Evolutionary conservation across 345 rosid genomes (phyloP), one percentile per base, ranked within the genome.

Genomic region (Salix koriyanagi): DNA sequence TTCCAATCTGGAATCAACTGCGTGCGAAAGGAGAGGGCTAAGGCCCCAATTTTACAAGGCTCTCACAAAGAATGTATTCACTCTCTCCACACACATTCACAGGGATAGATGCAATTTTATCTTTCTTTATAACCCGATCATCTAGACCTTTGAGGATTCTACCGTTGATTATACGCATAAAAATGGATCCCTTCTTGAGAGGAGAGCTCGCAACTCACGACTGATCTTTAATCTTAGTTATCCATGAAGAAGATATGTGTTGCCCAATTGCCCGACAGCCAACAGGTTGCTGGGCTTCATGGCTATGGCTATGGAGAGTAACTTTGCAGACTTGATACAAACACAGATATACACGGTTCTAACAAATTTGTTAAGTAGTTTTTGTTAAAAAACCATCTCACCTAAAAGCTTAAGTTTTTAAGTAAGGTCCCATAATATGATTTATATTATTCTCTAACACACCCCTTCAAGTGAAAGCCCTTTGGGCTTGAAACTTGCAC

Each of bases 1-100:
- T 30, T 83, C 96, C 92, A 76, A 91, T 91, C 93, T n/a, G 90
- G 84, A 69, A 91, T 85, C 71, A 91, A 83, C 79, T 91, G 93
- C 7, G 93, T 93, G 44, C 93, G 93, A 81, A 86, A 89, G 75
- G 90, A 88, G 28, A 91, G 85, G 66, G 93, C 96, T 25, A 79
- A 91, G 91, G 48, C 93, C 96, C 91, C 96, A 91, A 30, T 91
- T 91, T 76, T 91, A 88, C 23, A 89, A 77, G 30, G 96, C 90
- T 79, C 90, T 84, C 96, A 89, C 88, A 58, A 91, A 91, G 77
- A 89, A 87, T 69, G 32, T 87, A 90, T 84, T 91, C 91, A 75
- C 92, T 85, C 77, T 91, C 91, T 80, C 89, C 93, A 75, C 96
- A 91, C 12, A 73, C 83, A 70, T 73, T 80, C 80, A 85, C 78